Evolutionary conservation across 1,284 basidiomycete species (phyloP).

Genomic region (Malassezia yamatoensis): DNA sequence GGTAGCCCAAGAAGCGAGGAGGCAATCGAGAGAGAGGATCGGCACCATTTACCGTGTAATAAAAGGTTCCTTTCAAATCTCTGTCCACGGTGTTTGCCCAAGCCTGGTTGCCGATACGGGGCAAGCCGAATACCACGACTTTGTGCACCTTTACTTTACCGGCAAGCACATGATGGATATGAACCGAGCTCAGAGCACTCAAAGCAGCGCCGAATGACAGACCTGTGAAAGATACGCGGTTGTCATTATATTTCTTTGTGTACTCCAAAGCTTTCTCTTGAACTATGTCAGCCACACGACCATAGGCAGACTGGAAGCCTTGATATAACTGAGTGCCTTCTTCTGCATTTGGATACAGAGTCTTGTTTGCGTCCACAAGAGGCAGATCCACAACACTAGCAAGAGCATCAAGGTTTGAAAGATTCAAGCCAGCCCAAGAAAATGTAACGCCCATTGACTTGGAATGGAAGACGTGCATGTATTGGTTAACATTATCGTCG

Average conservation of each 20-base stretch:
- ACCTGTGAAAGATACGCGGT: slow-evolving; percentile 14
- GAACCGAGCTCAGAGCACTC: neutral
- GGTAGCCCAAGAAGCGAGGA: slow-evolving; percentile 17
- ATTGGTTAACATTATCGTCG: slow-evolving; percentile 15
- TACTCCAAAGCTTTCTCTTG: slow-evolving; percentile 2
- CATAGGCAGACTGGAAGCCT: slow-evolving; percentile 14
- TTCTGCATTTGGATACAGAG: neutral
- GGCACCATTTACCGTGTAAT: slow-evolving; percentile 16
- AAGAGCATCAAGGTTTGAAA: slow-evolving; percentile 1
- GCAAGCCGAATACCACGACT: slow-evolving; percentile 10
- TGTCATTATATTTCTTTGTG: slow-evolving; percentile 9
- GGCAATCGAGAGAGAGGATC: slow-evolving; percentile 15
- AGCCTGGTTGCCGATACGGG: slow-evolving; percentile 17
- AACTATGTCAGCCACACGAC: neutral
- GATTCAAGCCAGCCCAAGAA: slow-evolving; percentile 16
- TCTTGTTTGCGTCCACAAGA: slow-evolving; percentile 9
- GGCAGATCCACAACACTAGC: slow-evolving; percentile 6
- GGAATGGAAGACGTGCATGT: slow-evolving; percentile 17
- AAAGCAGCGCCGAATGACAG: slow-evolving; percentile 16
- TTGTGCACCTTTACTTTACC: slow-evolving; percentile 12
- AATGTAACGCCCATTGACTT: slow-evolving; percentile 13
- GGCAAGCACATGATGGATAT: slow-evolving; percentile 16
- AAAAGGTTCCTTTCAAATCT: neutral
- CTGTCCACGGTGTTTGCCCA: slow-evolving; percentile 19
- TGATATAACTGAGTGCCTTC: slow-evolving; percentile 4